Evolutionary conservation across 139 green algal genomes (phyloP).

Genomic region (Volvox africanus): DNA sequence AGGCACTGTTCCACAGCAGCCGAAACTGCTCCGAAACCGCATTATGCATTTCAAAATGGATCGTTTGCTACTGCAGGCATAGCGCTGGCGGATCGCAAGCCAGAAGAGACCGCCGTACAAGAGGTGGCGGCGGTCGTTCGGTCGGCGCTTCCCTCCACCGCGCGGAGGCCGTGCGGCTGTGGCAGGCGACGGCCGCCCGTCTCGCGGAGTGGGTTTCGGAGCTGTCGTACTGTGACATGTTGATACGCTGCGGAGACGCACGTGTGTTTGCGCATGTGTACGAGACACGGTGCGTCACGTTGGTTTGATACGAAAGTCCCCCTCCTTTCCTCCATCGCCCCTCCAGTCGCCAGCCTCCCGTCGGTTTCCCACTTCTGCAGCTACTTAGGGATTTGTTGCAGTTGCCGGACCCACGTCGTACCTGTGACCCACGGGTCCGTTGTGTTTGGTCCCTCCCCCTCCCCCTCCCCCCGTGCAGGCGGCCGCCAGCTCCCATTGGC

Average conservation of each 20-base stretch:
- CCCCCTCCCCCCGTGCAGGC: neutral
- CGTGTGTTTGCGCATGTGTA: slow-evolving; percentile 22
- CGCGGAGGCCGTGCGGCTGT: slow-evolving; percentile 20
- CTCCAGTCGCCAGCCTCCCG: too few species aligned
- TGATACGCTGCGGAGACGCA: slow-evolving; percentile 25
- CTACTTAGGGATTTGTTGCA: too few species aligned
- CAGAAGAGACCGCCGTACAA: slow-evolving; percentile 6
- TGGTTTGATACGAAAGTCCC: neutral
- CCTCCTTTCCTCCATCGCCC: too few species aligned
- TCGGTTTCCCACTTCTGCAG: too few species aligned
- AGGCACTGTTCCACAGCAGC: too few species aligned
- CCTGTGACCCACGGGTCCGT: too few species aligned
- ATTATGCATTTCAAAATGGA: too few species aligned
- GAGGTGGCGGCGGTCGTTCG: neutral
- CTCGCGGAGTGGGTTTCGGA: neutral
- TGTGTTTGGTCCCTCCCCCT: neutral
- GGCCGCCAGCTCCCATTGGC: slow-evolving; percentile 8
- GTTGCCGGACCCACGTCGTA: too few species aligned
- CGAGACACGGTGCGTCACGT: slow-evolving; percentile 14
- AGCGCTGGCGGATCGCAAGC: slow-evolving; percentile 41
- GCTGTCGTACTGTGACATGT: neutral
- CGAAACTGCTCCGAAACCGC: too few species aligned
- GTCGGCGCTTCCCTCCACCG: slow-evolving; percentile 22
- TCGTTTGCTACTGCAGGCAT: neutral
- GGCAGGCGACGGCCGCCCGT: slow-evolving; percentile 7